phyloP scores from a whole-genome alignment of 805 yeast genomes.

The Yamadazyma akitaensis region DNA sequence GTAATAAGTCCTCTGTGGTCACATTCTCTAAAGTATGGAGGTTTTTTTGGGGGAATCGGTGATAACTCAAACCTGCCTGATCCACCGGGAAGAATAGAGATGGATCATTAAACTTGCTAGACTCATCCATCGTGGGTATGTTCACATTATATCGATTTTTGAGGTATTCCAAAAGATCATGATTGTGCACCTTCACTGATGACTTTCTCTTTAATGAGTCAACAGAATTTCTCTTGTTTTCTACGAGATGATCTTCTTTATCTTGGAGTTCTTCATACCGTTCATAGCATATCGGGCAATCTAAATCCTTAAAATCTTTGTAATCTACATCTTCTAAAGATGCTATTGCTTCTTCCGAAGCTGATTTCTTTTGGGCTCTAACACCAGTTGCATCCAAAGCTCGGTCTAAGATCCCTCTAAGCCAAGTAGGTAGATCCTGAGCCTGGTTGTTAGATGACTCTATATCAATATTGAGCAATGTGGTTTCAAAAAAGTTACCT shows the following conservation, averaged over 20 bases:
- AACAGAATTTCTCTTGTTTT: neutral
- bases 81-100: constrained; percentile 31
- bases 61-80: constrained; percentile 20
- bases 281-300: constrained; percentile 43
- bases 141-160: neutral
- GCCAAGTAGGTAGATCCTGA: constrained; percentile 28
- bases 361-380: constrained; percentile 22
- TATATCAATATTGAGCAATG: constrained; percentile 21
- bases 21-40: constrained; percentile 18
- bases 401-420: constrained; percentile 32
- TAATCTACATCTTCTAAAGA: constrained; percentile 25
- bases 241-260: neutral
- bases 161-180: constrained; percentile 7
- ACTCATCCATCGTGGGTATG: constrained; percentile 1
- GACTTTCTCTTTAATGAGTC: neutral
- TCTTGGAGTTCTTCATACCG: constrained; percentile 19
- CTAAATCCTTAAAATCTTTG: constrained; percentile 16
- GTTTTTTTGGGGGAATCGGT: constrained; percentile 27
- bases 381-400: constrained; percentile 32
- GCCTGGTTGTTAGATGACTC: constrained; percentile 11
- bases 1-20: constrained; percentile 23
- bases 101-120: constrained; percentile 27
- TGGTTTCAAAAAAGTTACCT: constrained; percentile 5
- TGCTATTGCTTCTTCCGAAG: constrained; percentile 39
- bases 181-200: neutral